Evolutionary conservation across 1,284 basidiomycete genomes (phyloP), one percentile per base, ranked within the genome.

Genomic region (Cystobasidiaceae sp.): DNA sequence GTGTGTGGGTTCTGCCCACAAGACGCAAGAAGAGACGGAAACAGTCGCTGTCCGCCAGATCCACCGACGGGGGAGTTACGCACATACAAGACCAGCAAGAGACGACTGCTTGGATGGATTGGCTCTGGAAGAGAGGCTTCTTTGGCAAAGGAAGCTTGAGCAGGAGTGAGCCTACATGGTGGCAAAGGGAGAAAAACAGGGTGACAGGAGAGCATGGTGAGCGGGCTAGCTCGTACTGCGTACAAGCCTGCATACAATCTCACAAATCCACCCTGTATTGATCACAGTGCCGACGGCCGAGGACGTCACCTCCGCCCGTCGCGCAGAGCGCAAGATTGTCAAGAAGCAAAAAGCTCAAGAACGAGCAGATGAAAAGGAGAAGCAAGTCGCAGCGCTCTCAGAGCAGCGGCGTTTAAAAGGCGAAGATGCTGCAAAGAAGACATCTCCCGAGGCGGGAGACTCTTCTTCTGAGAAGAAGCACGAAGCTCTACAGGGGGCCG

Each of bases 121-220:
- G 86, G 1, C 81, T 98, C 27, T 99, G 96, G 89, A 81, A 84
- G 46, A 80, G 88, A 65, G 94, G 96, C 0, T 97, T 97, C 80
- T 98, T 97, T 76, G 94, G 96, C 21, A 98, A 98, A 77, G 96
- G 96, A 0, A 88, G 88, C 73, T 79, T 98, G 51, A 93, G 89
- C 37, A 79, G 96, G 59, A 94, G 90, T 76, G 96, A 98, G 76
- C 94, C 94, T 1, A 92, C 86, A 51, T 99, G 94, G 96, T 79
- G 86, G 48, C 61, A 68, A 28, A 43, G 74, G 11, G 69, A 83
- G 83, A 33, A 81, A 89, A 67, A 85, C 61, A 65, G 88, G 71
- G 79, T 87, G 41, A 89, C 88, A 73, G 80, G 84, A n/a, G 77
- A 79, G 77, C 68, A 82, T 27, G 76, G 75, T 50, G 37, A 45